Percentiles rank a stretch among this genome's conserved stretches.
These are phyloP conservation scores for Capsaspora owczarzaki DNA, from an alignment of 78 protist genomes.

Conservation along the genomic window DNA sequence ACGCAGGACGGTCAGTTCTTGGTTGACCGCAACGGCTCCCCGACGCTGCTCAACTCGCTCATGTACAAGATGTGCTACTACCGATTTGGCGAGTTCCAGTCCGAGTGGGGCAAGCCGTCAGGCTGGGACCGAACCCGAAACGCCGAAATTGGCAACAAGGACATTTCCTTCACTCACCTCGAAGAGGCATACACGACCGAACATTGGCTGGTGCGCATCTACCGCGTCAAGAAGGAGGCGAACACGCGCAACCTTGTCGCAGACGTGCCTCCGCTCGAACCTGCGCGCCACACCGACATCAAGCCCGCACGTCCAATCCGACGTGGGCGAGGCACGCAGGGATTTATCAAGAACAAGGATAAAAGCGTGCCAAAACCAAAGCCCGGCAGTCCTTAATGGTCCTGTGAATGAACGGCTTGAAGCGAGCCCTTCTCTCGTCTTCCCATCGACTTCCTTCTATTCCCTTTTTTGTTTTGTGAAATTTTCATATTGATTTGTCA, in stretches of 20 bases:
- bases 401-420: too few relatives aligned
- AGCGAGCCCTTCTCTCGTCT: too few relatives aligned
- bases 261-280: too few relatives aligned
- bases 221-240: too few relatives aligned
- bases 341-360: neutral
- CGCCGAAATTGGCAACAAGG: constrained; percentile 85
- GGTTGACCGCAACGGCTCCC: constrained; percentile 16
- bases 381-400: too few relatives aligned
- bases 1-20: constrained; percentile 15
- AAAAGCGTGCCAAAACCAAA: too few relatives aligned
- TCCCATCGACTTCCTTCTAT: too few relatives aligned
- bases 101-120: constrained; percentile 54
- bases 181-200: constrained; percentile 96
- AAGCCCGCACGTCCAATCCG: neutral
- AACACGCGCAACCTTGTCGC: too few relatives aligned
- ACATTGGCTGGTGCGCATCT: constrained; percentile 95
- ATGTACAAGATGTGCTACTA: constrained; percentile 92
- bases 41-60: constrained; percentile 71
- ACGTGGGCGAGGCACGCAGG: neutral
- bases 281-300: too few relatives aligned
- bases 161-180: constrained; percentile 44
- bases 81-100: constrained; percentile 80
- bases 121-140: constrained; percentile 90
- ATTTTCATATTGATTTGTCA: too few relatives aligned
- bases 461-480: too few relatives aligned